phyloP scores from a whole-genome alignment of 768 basidiomycete species.

The Obba rivulosa region DNA sequence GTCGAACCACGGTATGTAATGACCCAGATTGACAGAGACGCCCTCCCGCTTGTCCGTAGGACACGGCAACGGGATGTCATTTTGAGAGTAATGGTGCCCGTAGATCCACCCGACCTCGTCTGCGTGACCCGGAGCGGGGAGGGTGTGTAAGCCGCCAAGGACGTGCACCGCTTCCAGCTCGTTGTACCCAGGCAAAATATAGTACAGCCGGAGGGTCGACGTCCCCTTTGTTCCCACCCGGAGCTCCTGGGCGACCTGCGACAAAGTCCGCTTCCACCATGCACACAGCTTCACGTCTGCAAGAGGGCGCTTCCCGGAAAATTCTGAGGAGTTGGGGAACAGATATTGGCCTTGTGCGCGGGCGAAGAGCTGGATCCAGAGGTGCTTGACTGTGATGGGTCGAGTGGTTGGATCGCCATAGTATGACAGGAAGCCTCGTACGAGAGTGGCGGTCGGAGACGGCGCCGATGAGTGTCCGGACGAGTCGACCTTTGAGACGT shows the following conservation, averaged over 20 bases:
- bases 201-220: slow-evolving; percentile 40
- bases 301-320: slow-evolving; percentile 63
- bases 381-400: slow-evolving; percentile 46
- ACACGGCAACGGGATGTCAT: slow-evolving; percentile 39
- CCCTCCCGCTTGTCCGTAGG: slow-evolving; percentile 31
- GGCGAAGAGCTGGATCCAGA: slow-evolving; percentile 89
- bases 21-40: slow-evolving; percentile 44
- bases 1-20: slow-evolving; percentile 85
- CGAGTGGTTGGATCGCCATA: slow-evolving; percentile 61
- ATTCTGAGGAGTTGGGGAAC: slow-evolving; percentile 82
- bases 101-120: slow-evolving; percentile 53
- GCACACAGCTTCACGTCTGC: slow-evolving; percentile 75
- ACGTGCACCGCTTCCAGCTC: slow-evolving; percentile 62
- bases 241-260: slow-evolving; percentile 45
- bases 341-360: slow-evolving; percentile 88
- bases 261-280: slow-evolving; percentile 88
- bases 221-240: slow-evolving; percentile 20
- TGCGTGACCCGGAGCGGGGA: slow-evolving; percentile 7
- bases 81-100: slow-evolving; percentile 67
- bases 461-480: slow-evolving; percentile 68
- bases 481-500: slow-evolving; percentile 92
- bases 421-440: slow-evolving; percentile 57
- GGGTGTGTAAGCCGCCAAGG: slow-evolving; percentile 35
- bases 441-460: slow-evolving; percentile 66
- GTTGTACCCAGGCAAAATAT: slow-evolving; percentile 65